These are phyloP conservation scores for Scleroderma bovista DNA, from an alignment of 768 basidiomycete species.

Conservation along the genomic window DNA sequence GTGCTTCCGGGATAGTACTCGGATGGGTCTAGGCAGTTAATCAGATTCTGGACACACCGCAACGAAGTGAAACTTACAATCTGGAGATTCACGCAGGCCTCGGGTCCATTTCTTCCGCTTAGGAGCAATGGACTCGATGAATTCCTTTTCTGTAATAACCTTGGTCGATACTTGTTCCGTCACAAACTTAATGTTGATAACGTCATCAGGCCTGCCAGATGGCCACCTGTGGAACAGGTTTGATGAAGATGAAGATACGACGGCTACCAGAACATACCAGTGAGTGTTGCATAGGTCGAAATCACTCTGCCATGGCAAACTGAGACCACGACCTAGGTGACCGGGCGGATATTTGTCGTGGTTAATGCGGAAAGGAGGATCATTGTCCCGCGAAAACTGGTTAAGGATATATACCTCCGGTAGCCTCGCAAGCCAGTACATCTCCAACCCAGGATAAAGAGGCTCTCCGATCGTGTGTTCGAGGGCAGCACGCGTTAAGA, in stretches of 20 bases:
- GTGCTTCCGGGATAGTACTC: constrained; percentile 14
- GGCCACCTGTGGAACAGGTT: constrained; percentile 4
- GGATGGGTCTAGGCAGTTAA: not conserved
- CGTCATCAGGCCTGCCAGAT: constrained; percentile 5
- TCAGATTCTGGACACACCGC: not conserved
- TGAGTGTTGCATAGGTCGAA: constrained; percentile 28
- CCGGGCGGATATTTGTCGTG: constrained; percentile 19
- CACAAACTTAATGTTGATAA: constrained; percentile 1
- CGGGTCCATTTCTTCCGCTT: constrained; percentile 3
- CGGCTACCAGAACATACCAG: constrained; percentile 18
- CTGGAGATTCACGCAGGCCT: not conserved
- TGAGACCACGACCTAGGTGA: constrained; percentile 26
- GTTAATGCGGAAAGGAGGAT: constrained; percentile 23
- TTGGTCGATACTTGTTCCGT: not conserved
- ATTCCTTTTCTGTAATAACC: not conserved
- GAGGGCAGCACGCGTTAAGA: constrained; percentile 24
- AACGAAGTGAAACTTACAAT: not conserved
- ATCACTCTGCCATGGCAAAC: constrained; percentile 34
- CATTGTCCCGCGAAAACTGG: not conserved
- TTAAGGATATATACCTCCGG: constrained; percentile 12
- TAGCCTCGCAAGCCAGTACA: constrained; percentile 27
- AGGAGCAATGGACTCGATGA: not conserved
- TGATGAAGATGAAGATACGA: not conserved
- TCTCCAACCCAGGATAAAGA: constrained; percentile 32
- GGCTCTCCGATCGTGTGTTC: constrained; percentile 29